Evolutionary conservation across 768 basidiomycete genomes (phyloP).

Genomic region (Pisolithus microcarpus): DNA sequence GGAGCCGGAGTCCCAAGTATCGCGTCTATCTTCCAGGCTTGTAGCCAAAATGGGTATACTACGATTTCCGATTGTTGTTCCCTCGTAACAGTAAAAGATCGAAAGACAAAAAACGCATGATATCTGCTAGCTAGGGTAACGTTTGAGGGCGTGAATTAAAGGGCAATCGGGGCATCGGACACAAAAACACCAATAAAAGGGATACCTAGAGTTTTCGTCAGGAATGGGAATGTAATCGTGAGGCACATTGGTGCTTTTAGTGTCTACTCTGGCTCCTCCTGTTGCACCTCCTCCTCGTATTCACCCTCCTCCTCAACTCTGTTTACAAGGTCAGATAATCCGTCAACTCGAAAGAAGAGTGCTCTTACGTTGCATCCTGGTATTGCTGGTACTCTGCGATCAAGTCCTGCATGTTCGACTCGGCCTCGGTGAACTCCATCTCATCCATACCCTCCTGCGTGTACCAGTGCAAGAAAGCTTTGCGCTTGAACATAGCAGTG

Average conservation of each 20-base stretch:
- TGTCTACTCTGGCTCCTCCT: slow-evolving; percentile 51
- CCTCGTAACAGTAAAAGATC: background rate
- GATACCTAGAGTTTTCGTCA: slow-evolving; percentile 31
- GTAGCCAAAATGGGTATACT: background rate
- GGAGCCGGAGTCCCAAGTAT: background rate
- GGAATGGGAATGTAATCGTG: slow-evolving; percentile 18
- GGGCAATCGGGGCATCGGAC: slow-evolving; percentile 21
- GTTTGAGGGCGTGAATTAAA: slow-evolving; percentile 23
- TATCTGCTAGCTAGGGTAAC: slow-evolving; percentile 25
- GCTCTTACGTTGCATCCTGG: slow-evolving; percentile 86
- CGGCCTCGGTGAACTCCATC: slow-evolving; percentile 99
- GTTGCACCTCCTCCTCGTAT: slow-evolving; percentile 72
- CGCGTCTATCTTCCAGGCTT: background rate
- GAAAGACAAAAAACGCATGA: slow-evolving; percentile 11
- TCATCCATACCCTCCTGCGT: slow-evolving; percentile 99
- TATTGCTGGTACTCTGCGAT: slow-evolving; percentile 98
- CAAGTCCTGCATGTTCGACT: slow-evolving; percentile 98
- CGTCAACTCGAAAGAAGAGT: background rate
- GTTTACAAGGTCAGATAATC: slow-evolving; percentile 12
- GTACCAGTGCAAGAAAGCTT: slow-evolving; percentile 99
- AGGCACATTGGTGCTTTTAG: slow-evolving; percentile 16
- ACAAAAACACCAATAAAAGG: slow-evolving; percentile 25
- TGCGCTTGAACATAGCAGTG: slow-evolving; percentile 98
- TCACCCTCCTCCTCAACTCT: slow-evolving; percentile 85
- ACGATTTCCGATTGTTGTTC: slow-evolving; percentile 3